Evolutionary conservation across 1,284 basidiomycete genomes (phyloP), one percentile per base, ranked within the genome.

Genomic region (Melampsora abietis-canadensis): DNA sequence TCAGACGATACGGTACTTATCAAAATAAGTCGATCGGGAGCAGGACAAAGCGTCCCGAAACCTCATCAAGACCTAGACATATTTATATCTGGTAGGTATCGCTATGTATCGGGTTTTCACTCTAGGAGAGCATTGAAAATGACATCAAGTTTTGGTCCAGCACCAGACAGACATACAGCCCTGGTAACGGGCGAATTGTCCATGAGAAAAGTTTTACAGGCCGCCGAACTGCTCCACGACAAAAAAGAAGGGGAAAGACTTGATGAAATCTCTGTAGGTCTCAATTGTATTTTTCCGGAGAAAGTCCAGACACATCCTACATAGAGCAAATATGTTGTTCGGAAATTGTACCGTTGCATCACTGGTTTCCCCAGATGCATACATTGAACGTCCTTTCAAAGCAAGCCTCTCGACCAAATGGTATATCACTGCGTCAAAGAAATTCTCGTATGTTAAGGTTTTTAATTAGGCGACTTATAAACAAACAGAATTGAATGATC

Each of bases 341-440:
- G 7, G 15, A n/a, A 21, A 0, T 54, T 27, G 2, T 54, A 27
- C 27, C 19, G 19, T 54, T 54, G n/a, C 14, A 54, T 54, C 51
- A n/a, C 15, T n/a, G 1, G 8, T 21, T 54, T n/a, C 51, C 51
- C n/a, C 51, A 54, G 51, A n/a, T 51, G 48, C 15, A 51, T 51
- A 51, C 27, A 54, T 54, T 54, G 19, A 7, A 4, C 5, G 5
- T 14, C 27, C 19, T 27, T 21, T 54, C 19, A 54, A 54, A 54
- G 51, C 51, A 54, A 54, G 51, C 51, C 51, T 54, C 19, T 54
- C 51, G 8, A 54, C n/a, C 51, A 19, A 15, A 54, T 21, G 51
- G 51, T 21, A 4, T n/a, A 54, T n/a, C n/a, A 54, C 27, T n/a
- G 51, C 27, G n/a, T 21, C 27, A 54, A 12, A 27, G 51, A 54